Base-by-base conservation (phyloP, 2,329 filamentous ascomycete genomes). In the Mariannaea sp. region DNA sequence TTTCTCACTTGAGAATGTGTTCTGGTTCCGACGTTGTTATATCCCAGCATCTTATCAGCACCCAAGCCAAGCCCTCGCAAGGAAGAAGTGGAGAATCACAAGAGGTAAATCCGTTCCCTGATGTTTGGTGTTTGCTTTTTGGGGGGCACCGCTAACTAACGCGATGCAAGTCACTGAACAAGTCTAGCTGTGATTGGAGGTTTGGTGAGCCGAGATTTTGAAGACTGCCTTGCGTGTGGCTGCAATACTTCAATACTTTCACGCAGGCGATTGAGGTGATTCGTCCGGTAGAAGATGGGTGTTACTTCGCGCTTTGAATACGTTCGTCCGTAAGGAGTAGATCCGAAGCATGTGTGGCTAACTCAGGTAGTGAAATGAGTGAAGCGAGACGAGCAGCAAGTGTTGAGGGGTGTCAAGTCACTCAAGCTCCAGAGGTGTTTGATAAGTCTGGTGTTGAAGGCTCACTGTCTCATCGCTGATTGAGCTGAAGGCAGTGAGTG, bases 101-200 rank as follows among this genome's bases (percentile, higher is more conserved):
- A 42, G 47, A n/a, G 42, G 49, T 35, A 30, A 47, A 24, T 51
- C 45, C 48, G 48, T 39, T 51, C 39, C 13, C 38, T 36, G 49
- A 27, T 20, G 29, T n/a, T 48, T 29, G 33, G 39, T 62, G 55
- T 43, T 62, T 65, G 52, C 53, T 64, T 65, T 64, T 61, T n/a
- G n/a, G 65, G 48, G 55, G 61, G 62, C 63, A 61, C 50, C 53
- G 49, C 61, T 62, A 54, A 61, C 61, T 62, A 54, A 61, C 59
- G 53, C 56, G 49, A 65, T 59, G 55, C 53, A 64, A 61, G 53
- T 58, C 56, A 65, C 46, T 55, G 19, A 32, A 51, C 40, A 52
- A 26, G 39, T 53, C 40, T 47, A 57, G 30, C 50, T 53, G 45
- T 44, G 14, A 20, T 39, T 53, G 38, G 49, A 24, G 40, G 35